Evolutionary conservation across 1,139 yeast genomes (phyloP).

Genomic region (Zygoascus meyerae): DNA sequence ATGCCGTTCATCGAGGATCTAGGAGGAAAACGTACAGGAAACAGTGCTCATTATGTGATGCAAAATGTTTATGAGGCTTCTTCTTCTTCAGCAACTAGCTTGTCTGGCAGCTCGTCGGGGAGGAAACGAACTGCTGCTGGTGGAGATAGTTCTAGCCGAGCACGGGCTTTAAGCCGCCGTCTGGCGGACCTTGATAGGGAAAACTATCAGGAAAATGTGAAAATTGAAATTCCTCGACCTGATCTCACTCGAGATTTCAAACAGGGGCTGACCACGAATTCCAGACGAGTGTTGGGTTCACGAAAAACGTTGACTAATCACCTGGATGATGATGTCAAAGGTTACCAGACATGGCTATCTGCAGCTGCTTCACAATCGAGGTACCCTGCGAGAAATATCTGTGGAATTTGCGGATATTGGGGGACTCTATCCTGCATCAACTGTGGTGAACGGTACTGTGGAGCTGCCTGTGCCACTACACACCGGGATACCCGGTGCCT

Average conservation of each 20-base stretch:
- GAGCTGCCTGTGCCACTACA: conserved; percentile 33
- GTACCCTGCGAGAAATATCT: conserved; percentile 34
- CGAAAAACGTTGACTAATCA: conserved; percentile 37
- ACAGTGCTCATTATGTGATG: not conserved
- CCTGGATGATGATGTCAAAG: conserved; percentile 38
- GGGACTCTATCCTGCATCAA: conserved; percentile 33
- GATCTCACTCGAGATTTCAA: conserved; percentile 18
- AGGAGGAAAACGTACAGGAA: conserved; percentile 2
- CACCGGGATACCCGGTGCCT: conserved; percentile 40
- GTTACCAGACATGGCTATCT: conserved; percentile 27
- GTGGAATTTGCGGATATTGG: conserved; percentile 41
- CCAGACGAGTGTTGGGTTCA: conserved; percentile 36
- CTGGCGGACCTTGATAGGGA: conserved; percentile 38
- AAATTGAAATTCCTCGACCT: conserved; percentile 37
- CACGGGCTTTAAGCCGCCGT: conserved; percentile 29
- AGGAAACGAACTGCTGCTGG: conserved; percentile 10
- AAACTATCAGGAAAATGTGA: conserved; percentile 35
- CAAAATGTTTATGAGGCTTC: not conserved
- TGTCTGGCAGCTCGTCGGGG: not conserved
- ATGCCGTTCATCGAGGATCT: conserved; percentile 14
- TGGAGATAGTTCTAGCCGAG: conserved; percentile 26
- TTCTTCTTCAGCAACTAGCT: not conserved
- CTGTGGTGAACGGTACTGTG: conserved; percentile 38
- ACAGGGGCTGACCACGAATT: conserved; percentile 29
- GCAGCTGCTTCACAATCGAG: conserved; percentile 31